Evolutionary conservation across 768 basidiomycete species (phyloP).

Genomic region (Russula virescens): DNA sequence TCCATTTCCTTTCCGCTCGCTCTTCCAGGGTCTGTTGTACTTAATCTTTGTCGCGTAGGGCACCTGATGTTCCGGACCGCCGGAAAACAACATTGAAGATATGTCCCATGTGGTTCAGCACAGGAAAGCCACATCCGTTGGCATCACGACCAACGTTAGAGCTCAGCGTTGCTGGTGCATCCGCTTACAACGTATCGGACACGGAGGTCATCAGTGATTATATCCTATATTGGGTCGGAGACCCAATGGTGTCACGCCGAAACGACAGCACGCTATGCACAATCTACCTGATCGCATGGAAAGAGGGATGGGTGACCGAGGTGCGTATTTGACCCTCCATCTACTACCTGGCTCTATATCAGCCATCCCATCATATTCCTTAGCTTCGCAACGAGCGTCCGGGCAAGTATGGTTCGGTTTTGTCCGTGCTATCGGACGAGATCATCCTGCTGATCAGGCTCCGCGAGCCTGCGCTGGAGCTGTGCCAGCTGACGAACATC

Average conservation of each 20-base stretch:
- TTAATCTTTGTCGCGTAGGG: neutral
- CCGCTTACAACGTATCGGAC: slow-evolving; percentile 15
- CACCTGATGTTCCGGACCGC: neutral
- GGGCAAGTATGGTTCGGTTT: slow-evolving; percentile 13
- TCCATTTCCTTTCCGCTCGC: neutral
- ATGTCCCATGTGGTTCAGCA: slow-evolving; percentile 9
- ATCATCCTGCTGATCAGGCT: slow-evolving; percentile 11
- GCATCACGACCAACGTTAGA: slow-evolving; percentile 3
- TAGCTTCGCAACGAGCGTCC: slow-evolving; percentile 4
- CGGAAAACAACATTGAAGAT: slow-evolving; percentile 7
- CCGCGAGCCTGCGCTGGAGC: slow-evolving; percentile 13
- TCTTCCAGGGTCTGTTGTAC: too few relatives aligned
- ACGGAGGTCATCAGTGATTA: slow-evolving; percentile 18
- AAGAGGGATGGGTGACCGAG: slow-evolving; percentile 16
- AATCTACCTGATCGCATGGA: slow-evolving; percentile 16
- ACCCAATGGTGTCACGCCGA: neutral
- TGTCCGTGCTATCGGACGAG: slow-evolving; percentile 6
- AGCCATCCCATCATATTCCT: neutral
- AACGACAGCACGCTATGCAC: slow-evolving; percentile 7
- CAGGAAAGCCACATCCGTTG: slow-evolving; percentile 11
- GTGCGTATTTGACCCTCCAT: neutral
- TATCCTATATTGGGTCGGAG: slow-evolving; percentile 15
- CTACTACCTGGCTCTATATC: neutral
- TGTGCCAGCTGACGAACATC: slow-evolving; percentile 10
- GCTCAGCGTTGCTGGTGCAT: neutral